Evolutionary conservation across 495 filamentous ascomycete species (phyloP).

Genomic region (Physcia stellaris): DNA sequence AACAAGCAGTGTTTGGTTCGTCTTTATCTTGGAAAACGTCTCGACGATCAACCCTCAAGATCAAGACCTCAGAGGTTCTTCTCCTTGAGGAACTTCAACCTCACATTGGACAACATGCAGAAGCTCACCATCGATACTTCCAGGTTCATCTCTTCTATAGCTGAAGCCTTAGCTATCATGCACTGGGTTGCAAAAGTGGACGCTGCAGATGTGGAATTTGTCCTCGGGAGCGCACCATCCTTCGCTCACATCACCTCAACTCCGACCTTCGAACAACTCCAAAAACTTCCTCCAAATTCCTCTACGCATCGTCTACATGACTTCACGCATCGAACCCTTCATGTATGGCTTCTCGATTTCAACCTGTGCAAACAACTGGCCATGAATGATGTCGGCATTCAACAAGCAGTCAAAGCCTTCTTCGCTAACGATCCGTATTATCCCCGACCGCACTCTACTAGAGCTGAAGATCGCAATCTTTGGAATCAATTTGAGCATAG

Average conservation of each 20-base stretch:
- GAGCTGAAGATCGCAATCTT: constrained; percentile 11
- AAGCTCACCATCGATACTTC: constrained; percentile 19
- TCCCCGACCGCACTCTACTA: no score
- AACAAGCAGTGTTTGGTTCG: constrained; percentile 29
- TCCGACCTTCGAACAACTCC: background rate
- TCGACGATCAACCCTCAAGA: constrained; percentile 1
- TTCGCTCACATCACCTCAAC: background rate
- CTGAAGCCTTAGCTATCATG: constrained; percentile 27
- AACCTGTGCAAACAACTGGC: constrained; percentile 22
- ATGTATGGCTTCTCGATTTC: constrained; percentile 33
- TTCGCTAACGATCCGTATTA: constrained; percentile 27
- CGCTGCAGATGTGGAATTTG: constrained; percentile 36
- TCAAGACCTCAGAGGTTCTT: constrained; percentile 13
- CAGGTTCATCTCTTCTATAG: constrained; percentile 21
- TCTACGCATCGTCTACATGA: no score
- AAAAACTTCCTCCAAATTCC: constrained; percentile 4
- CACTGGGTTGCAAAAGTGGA: constrained; percentile 31
- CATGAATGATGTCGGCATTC: constrained; percentile 18
- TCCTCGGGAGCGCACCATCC: constrained; percentile 22
- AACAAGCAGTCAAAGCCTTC: constrained; percentile 21
- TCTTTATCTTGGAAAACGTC: constrained; percentile 28
- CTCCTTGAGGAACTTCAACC: constrained; percentile 28
- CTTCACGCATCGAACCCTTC: no score
- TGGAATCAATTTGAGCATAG: background rate
- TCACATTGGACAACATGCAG: constrained; percentile 33